Conservation (phyloP, 495 filamentous ascomycete genomes). For the Podospora australis region DNA sequence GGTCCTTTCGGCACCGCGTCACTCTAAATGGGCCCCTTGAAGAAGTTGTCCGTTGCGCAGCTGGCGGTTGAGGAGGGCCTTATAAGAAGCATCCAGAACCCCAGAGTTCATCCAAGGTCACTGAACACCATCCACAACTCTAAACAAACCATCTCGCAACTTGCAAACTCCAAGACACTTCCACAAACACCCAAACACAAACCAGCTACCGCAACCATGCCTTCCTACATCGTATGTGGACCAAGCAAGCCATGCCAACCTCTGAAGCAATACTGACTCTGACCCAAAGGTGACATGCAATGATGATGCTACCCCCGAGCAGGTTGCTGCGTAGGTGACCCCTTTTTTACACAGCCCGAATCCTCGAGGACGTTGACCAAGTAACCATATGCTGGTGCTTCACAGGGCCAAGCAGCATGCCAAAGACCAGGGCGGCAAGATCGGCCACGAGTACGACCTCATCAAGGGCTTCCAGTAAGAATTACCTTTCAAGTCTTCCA, state of each 20-base stretch:
- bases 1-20: constrained; percentile 2
- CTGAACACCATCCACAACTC: background rate
- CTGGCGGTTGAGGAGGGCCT: background rate
- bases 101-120: no score
- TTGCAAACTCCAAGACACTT: background rate
- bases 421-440: constrained; percentile 65
- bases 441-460: constrained; percentile 73
- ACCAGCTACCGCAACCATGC: constrained; percentile 23
- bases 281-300: constrained; percentile 69
- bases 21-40: background rate
- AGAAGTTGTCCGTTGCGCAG: background rate
- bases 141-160: background rate
- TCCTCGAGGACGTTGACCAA: background rate
- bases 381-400: constrained; percentile 5
- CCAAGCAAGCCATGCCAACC: background rate
- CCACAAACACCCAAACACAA: background rate
- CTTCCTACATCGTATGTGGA: constrained; percentile 61
- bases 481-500: background rate
- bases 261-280: constrained; percentile 1
- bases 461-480: constrained; percentile 89
- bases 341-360: background rate
- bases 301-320: constrained; percentile 48
- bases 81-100: background rate
- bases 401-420: constrained; percentile 67
- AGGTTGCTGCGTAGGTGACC: constrained; percentile 55